phyloP scores from a whole-genome alignment of 2,329 filamentous ascomycete species.

The Cordyceps fumosorosea region DNA sequence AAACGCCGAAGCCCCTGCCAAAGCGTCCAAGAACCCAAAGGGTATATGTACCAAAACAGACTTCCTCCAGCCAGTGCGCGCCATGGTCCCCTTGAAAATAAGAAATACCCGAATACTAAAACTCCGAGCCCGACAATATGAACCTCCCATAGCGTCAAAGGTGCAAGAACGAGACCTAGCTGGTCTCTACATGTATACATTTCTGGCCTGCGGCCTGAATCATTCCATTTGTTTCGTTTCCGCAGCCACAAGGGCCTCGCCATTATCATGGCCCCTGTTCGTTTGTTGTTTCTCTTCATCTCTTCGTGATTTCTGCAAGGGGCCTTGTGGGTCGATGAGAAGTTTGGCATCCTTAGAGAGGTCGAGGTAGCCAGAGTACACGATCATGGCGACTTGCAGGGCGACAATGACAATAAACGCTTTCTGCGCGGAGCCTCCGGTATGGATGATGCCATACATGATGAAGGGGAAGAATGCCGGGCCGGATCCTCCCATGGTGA shows the following conservation, averaged over 20 bases:
- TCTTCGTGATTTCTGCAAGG: not conserved
- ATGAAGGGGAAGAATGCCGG: slow-evolving; percentile 70
- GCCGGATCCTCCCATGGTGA: slow-evolving; percentile 69
- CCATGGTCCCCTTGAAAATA: not conserved
- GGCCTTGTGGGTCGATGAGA: slow-evolving; percentile 31
- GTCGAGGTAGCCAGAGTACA: slow-evolving; percentile 45
- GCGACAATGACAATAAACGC: slow-evolving; percentile 59
- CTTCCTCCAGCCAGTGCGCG: not conserved
- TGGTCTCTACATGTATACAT: not conserved
- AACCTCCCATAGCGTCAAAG: not conserved
- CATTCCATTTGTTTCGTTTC: not conserved
- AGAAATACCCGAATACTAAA: not conserved
- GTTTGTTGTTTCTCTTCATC: slow-evolving; percentile 1
- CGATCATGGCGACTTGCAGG: slow-evolving; percentile 38
- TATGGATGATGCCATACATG: slow-evolving; percentile 58
- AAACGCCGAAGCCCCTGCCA: not conserved
- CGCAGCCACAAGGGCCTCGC: not conserved
- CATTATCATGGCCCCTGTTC: not conserved
- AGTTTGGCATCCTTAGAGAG: slow-evolving; percentile 39
- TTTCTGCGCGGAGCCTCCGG: slow-evolving; percentile 53
- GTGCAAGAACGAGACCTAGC: not conserved
- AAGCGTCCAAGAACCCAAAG: not conserved
- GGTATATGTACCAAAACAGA: not conserved
- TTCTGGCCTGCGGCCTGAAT: not conserved
- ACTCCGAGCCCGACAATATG: not conserved